phyloP scores from a whole-genome alignment of 257 asterid genomes.

The Capsicum baccatum region DNA sequence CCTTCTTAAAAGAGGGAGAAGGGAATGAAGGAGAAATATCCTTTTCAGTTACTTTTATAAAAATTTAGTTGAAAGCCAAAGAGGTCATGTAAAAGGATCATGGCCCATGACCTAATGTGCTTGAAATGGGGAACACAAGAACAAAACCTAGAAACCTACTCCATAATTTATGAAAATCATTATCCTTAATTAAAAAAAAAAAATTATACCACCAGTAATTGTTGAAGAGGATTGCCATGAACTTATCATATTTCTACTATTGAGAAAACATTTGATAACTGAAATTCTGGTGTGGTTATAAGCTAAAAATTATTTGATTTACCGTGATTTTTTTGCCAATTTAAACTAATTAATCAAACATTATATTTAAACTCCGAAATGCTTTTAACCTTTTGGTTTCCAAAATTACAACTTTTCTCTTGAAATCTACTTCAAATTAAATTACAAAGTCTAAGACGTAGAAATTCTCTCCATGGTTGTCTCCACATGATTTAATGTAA shows the following conservation, averaged over 20 bases:
- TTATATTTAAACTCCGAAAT: not conserved
- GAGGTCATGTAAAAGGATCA: not conserved
- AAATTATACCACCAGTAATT: constrained; percentile 22
- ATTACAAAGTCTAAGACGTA: not conserved
- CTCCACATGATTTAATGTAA: not conserved
- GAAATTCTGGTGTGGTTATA: not conserved
- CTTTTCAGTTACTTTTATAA: constrained; percentile 51
- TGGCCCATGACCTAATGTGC: constrained; percentile 49
- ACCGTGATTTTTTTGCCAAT: not conserved
- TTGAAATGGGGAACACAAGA: constrained; percentile 54
- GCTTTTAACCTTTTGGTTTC: not conserved
- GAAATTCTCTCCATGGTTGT: not conserved
- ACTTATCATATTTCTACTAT: not conserved
- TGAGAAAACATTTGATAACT: not conserved
- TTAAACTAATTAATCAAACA: not conserved
- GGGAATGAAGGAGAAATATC: constrained; percentile 53
- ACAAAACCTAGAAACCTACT: constrained; percentile 42
- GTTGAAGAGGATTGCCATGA: not conserved
- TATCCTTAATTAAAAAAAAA: constrained; percentile 34
- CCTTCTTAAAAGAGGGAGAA: constrained; percentile 40
- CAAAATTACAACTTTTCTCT: too few relatives aligned
- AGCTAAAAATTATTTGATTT: not conserved
- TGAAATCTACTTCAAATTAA: not conserved
- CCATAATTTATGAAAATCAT: constrained; percentile 32
- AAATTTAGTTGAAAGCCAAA: constrained; percentile 16